These are phyloP conservation scores for Priceomyces castillae DNA, from an alignment of 805 yeast species.

Conservation along the genomic window DNA sequence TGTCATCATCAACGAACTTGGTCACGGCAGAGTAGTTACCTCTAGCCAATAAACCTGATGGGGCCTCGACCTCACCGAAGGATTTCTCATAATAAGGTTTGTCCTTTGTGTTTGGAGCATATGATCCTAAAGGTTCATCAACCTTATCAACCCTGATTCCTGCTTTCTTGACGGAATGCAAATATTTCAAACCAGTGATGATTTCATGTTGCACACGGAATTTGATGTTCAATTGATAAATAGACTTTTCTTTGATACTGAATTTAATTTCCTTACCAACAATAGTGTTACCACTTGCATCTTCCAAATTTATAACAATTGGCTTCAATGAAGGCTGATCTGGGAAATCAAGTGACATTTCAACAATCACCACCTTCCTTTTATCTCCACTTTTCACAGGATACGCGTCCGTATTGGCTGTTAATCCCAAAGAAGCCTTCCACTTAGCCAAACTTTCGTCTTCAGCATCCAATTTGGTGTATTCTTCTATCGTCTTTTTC, in stretches of 20 bases:
- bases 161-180: slow-evolving; percentile 80
- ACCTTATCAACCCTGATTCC: slow-evolving; percentile 84
- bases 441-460: slow-evolving; percentile 89
- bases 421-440: slow-evolving; percentile 84
- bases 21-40: slow-evolving; percentile 80
- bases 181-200: slow-evolving; percentile 84
- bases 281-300: slow-evolving; percentile 51
- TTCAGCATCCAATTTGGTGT: slow-evolving; percentile 78
- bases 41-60: slow-evolving; percentile 84
- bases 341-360: slow-evolving; percentile 68
- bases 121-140: slow-evolving; percentile 87
- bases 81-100: slow-evolving; percentile 71
- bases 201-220: slow-evolving; percentile 89
- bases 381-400: slow-evolving; percentile 70
- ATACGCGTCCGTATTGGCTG: slow-evolving; percentile 49
- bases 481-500: slow-evolving; percentile 80
- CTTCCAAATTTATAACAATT: slow-evolving; percentile 66
- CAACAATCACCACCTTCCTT: slow-evolving; percentile 74
- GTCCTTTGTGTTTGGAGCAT: slow-evolving; percentile 80
- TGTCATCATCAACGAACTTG: slow-evolving; percentile 85
- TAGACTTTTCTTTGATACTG: slow-evolving; percentile 73
- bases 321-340: slow-evolving; percentile 57
- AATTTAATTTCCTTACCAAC: slow-evolving; percentile 62
- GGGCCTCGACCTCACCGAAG: slow-evolving; percentile 72
- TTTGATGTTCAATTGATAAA: slow-evolving; percentile 67